Conservation (phyloP, 2,329 filamentous ascomycete species). For the Biscogniauxia sp. region DNA sequence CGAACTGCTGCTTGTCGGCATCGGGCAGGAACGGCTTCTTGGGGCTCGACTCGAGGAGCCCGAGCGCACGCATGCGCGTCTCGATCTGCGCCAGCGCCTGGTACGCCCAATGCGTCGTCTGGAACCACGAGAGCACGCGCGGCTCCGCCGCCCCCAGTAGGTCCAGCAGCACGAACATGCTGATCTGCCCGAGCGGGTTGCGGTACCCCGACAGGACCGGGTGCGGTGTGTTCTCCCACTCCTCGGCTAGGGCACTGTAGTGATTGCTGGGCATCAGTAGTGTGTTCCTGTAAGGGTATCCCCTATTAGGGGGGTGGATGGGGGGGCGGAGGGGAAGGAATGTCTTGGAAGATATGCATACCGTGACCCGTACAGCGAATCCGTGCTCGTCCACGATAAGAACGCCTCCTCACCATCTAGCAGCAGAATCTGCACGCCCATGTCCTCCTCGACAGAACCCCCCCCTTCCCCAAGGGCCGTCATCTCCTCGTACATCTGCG, state of each 20-base stretch:
- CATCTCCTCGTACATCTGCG: slow-evolving; percentile 72
- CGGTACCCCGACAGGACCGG: slow-evolving; percentile 67
- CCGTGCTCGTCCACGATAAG: slow-evolving; percentile 64
- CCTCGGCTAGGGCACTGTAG: slow-evolving; percentile 61
- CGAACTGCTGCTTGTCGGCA: slow-evolving; percentile 42
- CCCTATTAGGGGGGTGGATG: not conserved
- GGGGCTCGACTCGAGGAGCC: slow-evolving; percentile 45
- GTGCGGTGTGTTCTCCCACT: slow-evolving; percentile 67
- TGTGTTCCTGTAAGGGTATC: not conserved
- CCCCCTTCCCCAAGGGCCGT: slow-evolving; percentile 49
- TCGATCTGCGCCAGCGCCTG: slow-evolving; percentile 64
- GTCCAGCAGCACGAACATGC: slow-evolving; percentile 73
- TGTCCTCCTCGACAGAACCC: slow-evolving; percentile 59
- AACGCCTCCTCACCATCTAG: slow-evolving; percentile 85
- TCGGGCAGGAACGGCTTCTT: slow-evolving; percentile 55
- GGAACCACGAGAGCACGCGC: slow-evolving; percentile 68
- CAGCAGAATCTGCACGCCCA: slow-evolving; percentile 76
- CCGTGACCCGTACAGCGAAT: slow-evolving; percentile 76
- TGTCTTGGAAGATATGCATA: slow-evolving; percentile 32
- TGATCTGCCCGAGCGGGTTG: slow-evolving; percentile 69
- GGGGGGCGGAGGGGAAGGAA: not conserved
- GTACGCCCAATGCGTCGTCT: slow-evolving; percentile 82
- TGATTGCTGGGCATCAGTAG: not conserved
- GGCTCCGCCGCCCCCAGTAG: slow-evolving; percentile 64
- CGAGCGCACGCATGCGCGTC: slow-evolving; percentile 57